A percentile compares a stretch with the other conserved stretches of the same genome.
These are phyloP conservation scores for Setaria viridis DNA, from an alignment of 202 grass and related monocot genomes.

Conservation along the genomic window DNA sequence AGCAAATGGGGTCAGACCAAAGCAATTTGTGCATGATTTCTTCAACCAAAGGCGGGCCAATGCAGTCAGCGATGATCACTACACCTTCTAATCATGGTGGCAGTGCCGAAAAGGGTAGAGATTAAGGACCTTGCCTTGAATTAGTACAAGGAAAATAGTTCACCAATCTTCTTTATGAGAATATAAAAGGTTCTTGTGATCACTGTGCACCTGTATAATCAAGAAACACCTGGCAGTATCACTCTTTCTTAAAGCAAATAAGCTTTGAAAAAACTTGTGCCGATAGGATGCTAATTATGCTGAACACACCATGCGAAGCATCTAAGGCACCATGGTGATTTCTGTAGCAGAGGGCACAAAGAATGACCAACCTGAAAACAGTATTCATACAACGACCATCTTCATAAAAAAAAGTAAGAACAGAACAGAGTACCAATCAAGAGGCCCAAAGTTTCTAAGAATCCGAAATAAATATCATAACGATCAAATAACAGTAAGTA, in stretches of 20 bases:
- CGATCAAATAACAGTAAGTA: constrained; percentile 50
- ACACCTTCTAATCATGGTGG: not conserved
- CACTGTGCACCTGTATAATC: not conserved
- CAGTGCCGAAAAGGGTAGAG: not conserved
- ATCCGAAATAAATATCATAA: constrained; percentile 43
- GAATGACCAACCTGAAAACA: not conserved
- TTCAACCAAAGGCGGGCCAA: not conserved
- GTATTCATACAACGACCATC: not conserved
- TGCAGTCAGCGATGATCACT: not conserved
- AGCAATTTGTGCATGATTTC: not conserved
- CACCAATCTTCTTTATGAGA: not conserved
- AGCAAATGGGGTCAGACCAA: not conserved
- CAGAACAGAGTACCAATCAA: constrained; percentile 28
- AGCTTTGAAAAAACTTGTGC: not conserved
- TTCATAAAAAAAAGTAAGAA: not conserved
- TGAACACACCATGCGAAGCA: not conserved
- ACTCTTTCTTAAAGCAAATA: not conserved
- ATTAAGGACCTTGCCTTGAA: not conserved
- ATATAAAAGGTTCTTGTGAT: not conserved
- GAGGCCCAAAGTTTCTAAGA: not conserved
- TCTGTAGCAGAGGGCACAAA: not conserved
- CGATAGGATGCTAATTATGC: not conserved
- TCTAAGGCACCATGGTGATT: not conserved
- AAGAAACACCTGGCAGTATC: not conserved
- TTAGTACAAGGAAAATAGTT: not conserved